Percentiles rank a stretch among this genome's conserved stretches.
phyloP scores from a whole-genome alignment of 345 rosid species.

The Fremontodendron californicum region DNA sequence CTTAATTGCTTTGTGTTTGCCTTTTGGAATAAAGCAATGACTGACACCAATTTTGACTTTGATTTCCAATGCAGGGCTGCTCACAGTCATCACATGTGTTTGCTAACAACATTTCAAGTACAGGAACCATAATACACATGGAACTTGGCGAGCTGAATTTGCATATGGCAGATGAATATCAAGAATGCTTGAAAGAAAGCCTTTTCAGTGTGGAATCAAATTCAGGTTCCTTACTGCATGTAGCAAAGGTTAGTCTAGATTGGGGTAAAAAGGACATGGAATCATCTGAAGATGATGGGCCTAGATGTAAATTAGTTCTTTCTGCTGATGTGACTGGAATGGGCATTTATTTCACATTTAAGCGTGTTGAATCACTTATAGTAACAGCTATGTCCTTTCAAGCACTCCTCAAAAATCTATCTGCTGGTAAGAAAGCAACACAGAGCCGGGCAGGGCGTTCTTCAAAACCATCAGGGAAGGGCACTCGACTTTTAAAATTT shows the following conservation, averaged over 20 bases:
- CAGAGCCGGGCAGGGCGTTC: slow-evolving; percentile 44
- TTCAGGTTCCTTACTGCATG: slow-evolving; percentile 80
- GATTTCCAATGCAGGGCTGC: slow-evolving; percentile 56
- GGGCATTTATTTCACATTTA: slow-evolving; percentile 64
- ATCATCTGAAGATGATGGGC: slow-evolving; percentile 52
- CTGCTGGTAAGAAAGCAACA: slow-evolving; percentile 48
- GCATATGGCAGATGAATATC: slow-evolving; percentile 87
- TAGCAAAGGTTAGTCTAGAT: slow-evolving; percentile 81
- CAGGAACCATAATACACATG: slow-evolving; percentile 70
- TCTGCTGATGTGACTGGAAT: slow-evolving; percentile 81
- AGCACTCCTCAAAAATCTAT: slow-evolving; percentile 54
- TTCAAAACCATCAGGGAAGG: slow-evolving; percentile 72
- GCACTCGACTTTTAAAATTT: slow-evolving; percentile 63
- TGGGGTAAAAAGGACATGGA: slow-evolving; percentile 86
- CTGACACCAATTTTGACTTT: slow-evolving; percentile 14
- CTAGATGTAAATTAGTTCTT: slow-evolving; percentile 65
- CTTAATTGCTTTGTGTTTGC: not conserved
- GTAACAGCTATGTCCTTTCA: slow-evolving; percentile 64
- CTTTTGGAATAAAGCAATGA: not conserved
- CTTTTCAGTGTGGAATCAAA: slow-evolving; percentile 80
- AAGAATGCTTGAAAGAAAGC: slow-evolving; percentile 78
- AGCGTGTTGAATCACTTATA: slow-evolving; percentile 72
- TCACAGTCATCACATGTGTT: slow-evolving; percentile 86
- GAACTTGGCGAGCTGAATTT: slow-evolving; percentile 94
- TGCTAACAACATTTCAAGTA: slow-evolving; percentile 79